Evolutionary conservation across 1,284 basidiomycete species (phyloP), one percentile per base, ranked within the genome.

Genomic region (Trametes versicolor): DNA sequence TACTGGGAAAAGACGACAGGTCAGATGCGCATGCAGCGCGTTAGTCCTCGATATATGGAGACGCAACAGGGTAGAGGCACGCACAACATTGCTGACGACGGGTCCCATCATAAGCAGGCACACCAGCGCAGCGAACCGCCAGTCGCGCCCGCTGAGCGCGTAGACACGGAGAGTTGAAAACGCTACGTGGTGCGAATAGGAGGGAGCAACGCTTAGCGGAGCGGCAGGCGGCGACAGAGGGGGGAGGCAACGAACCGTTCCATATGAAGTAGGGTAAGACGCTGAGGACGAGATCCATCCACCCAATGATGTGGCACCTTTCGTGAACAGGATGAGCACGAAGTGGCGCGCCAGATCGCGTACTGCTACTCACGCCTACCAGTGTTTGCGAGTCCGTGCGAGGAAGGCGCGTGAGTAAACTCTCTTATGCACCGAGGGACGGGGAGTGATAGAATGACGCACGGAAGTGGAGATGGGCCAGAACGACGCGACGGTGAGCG

Each of bases 81-180:
- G 3, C 25, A 56, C 60, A 5, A 51, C n/a, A 25, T 62, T 62
- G 19, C 37, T 34, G n/a, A 25, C 27, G 54, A 62, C 51, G 4
- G 54, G 61, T 4, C 53, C 54, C 12, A 45, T 4, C 61, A 62
- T 56, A 6, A 51, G 29, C 2, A 62, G n/a, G 47, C 17, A 41
- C 1, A 62, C 61, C 17, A 58, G 43, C 9, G 48, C 25, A 1
- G 61, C 48, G 13, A 62, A 10, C n/a, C 49, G 54, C 61, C 47
- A 62, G 37, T 57, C 43, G 15, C 54, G 53, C 21, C 61, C 61
- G 19, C 19, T 45, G 27, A 62, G 19, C n/a, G 61, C 61, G 49
- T 57, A 62, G 6, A 53, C 54, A n/a, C 61, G 61, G n/a, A 58
- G 48, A 10, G 54, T 62, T 1, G 54, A 58, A 54, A 62, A 62